A percentile compares a stretch with the other conserved stretches of the same genome.
Conservation (phyloP, 2,329 filamentous ascomycete species). For the Cryphonectria japonica region DNA sequence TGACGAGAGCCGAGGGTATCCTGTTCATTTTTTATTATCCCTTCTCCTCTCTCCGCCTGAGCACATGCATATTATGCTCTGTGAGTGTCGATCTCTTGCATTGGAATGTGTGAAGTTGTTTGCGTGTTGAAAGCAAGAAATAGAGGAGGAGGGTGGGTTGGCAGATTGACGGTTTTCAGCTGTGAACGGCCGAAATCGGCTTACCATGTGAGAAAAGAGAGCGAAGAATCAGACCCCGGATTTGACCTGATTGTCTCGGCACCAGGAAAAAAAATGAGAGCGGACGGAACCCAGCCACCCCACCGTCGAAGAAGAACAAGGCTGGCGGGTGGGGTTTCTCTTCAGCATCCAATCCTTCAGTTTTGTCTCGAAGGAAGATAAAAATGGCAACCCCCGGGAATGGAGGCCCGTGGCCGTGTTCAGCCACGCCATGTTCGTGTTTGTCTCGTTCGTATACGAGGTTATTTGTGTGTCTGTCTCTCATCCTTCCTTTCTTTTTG, state of each 20-base stretch:
- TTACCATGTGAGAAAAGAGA: background rate
- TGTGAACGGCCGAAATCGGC: background rate
- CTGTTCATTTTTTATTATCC: background rate
- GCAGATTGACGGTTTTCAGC: background rate
- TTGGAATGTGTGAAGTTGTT: background rate
- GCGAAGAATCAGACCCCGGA: background rate
- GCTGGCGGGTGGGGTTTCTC: background rate
- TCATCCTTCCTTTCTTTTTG: background rate
- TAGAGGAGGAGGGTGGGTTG: background rate
- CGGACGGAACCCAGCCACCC: background rate
- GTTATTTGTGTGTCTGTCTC: background rate
- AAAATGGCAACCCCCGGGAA: constrained; percentile 1
- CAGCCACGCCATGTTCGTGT: background rate
- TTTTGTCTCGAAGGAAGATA: background rate
- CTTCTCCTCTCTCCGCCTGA: too few species aligned
- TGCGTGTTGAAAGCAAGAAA: background rate
- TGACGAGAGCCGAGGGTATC: background rate
- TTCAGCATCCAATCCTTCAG: background rate
- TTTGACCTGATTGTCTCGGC: background rate
- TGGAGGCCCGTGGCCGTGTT: background rate
- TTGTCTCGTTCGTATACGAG: background rate
- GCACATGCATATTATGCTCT: too few species aligned
- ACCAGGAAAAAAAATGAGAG: background rate
- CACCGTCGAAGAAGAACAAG: background rate
- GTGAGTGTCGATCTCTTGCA: background rate